phyloP scores from a whole-genome alignment of 257 asterid genomes.

The Solanum dulcamara region DNA sequence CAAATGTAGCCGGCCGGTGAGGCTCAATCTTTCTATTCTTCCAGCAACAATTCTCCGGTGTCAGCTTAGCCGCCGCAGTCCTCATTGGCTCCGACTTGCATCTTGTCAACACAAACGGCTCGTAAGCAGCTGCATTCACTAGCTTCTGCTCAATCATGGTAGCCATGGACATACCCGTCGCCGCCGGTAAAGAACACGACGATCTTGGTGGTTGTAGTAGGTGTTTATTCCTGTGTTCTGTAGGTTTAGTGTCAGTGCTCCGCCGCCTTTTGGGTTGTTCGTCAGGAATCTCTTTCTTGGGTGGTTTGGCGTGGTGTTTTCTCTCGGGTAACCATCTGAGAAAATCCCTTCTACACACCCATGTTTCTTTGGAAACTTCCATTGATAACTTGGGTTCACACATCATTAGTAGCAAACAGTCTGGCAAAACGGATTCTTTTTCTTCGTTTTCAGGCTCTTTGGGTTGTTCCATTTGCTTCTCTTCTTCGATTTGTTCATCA shows the following conservation, averaged over 20 bases:
- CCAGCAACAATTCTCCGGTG: conserved; percentile 77
- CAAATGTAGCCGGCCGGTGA: conserved; percentile 44
- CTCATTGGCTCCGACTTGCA: conserved; percentile 98
- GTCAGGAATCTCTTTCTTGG: background rate
- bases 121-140: conserved; percentile 60
- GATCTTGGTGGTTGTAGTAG: conserved; percentile 35
- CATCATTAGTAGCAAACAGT: conserved; percentile 88
- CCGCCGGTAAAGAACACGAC: conserved; percentile 55
- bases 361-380: conserved; percentile 96
- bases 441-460: conserved; percentile 1
- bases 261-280: conserved; percentile 1
- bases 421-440: conserved; percentile 38
- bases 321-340: conserved; percentile 69
- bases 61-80: conserved; percentile 75
- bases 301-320: background rate
- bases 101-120: conserved; percentile 80
- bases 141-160: conserved; percentile 72
- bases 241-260: background rate
- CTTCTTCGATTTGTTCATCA: background rate
- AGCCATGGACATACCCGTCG: conserved; percentile 37
- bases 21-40: conserved; percentile 75
- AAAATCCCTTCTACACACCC: conserved; percentile 93
- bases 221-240: background rate
- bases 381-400: conserved; percentile 91
- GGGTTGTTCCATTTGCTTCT: background rate